Conservation (phyloP, 192 early-diverging fungal genomes). For the Coemansia sp. region DNA sequence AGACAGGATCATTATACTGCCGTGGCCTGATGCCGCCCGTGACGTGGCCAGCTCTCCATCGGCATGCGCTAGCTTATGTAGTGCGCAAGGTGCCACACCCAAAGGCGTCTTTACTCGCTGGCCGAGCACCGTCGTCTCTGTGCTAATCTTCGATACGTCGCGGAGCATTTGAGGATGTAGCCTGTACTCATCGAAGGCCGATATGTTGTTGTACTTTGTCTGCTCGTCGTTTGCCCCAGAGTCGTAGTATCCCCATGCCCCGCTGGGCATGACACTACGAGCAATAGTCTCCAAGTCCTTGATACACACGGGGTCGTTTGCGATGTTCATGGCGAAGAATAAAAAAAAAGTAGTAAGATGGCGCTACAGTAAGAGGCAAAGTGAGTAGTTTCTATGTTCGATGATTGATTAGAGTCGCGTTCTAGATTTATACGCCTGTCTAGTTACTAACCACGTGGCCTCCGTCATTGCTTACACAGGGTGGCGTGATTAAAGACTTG, state of each 20-base stretch:
- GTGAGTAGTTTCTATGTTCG: neutral
- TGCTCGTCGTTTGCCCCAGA: constrained; percentile 61
- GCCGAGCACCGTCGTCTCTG: constrained; percentile 67
- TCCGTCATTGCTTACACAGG: neutral
- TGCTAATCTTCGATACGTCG: constrained; percentile 69
- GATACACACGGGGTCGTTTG: constrained; percentile 48
- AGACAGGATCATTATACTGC: constrained; percentile 61
- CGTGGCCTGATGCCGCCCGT: constrained; percentile 49
- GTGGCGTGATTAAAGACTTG: neutral
- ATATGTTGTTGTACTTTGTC: constrained; percentile 53
- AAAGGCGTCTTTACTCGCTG: constrained; percentile 64
- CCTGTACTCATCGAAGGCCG: constrained; percentile 50
- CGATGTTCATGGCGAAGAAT: constrained; percentile 14
- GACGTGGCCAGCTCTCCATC: constrained; percentile 73
- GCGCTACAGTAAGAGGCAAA: neutral
- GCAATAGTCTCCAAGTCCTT: constrained; percentile 55
- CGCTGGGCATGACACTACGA: constrained; percentile 31
- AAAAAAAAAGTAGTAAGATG: constrained; percentile 5
- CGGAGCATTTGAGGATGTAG: constrained; percentile 72
- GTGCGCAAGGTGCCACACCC: constrained; percentile 77
- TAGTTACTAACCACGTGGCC: constrained; percentile 1
- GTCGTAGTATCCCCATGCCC: constrained; percentile 60
- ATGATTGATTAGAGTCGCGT: neutral
- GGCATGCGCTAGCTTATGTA: constrained; percentile 72
- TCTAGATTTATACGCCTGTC: neutral